Evolutionary conservation across 2,329 filamentous ascomycete genomes (phyloP), one percentile per base, ranked within the genome.

Genomic region (Diplodia corticola): DNA sequence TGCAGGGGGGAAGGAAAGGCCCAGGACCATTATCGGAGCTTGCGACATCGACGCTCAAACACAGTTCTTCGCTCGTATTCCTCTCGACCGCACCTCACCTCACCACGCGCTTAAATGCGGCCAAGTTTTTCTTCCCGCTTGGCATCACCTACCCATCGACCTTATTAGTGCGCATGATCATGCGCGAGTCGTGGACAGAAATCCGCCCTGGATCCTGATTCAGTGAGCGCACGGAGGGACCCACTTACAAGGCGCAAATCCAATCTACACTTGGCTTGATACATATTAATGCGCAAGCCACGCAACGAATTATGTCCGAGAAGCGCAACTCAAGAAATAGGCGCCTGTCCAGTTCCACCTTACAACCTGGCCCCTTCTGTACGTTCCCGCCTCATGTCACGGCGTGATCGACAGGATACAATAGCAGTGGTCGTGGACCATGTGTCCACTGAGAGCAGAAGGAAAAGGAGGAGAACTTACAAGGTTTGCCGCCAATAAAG

Each of bases 221-320:
- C 51, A 35, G 30, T 30, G 3, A 7, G 28, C 28, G 51, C 28
- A 26, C 50, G 50, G 26, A 30, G 24, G 17, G 24, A 10, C 50
- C 22, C 50, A n/a, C 26, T 30, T 2, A 7, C 24, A 24, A 26
- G 48, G 24, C 48, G 20, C 20, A 53, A 53, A 53, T 30, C 50
- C 48, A 28, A 28, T 50, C 50, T 28, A 24, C 17, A 50, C 48
- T 50, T 30, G 50, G 50, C 24, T 37, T 40, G 54, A 57, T 28
- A 44, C 54, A 44, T 57, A 44, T 44, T 57, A 57, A 44, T 20
- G 54, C 54, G 54, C 54, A 44, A 57, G 54, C 54, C 54, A 40
- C 54, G 54, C n/a, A 57, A 44, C 40, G 44, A 22, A 57, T n/a
- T n/a, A 44, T 44, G 17, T 20, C 17, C 40, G n/a, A 44, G 40